phyloP scores from a whole-genome alignment of 83 land plant species.

The Thuja plicata region DNA sequence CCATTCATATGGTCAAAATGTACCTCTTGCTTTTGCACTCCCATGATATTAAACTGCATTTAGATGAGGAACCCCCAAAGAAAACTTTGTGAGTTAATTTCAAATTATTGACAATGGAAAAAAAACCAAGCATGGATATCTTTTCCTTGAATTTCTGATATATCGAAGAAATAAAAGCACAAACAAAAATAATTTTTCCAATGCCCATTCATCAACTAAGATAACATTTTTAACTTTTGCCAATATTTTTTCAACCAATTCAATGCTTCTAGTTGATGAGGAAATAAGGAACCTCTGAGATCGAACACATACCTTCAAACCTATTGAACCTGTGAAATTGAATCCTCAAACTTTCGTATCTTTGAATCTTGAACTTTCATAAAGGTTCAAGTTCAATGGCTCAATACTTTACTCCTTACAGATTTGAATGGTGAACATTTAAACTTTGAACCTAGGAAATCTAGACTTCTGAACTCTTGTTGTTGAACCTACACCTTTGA shows the following conservation, averaged over 20 bases:
- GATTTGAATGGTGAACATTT: too few relatives aligned
- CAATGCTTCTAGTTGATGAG: slow-evolving; percentile 97
- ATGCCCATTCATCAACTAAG: slow-evolving; percentile 99
- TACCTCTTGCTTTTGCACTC: slow-evolving; percentile 82
- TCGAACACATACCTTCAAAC: too few relatives aligned
- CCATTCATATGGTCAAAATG: slow-evolving; percentile 95
- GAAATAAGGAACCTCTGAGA: slow-evolving; percentile 90
- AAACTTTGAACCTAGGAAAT: too few relatives aligned
- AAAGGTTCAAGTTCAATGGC: too few relatives aligned
- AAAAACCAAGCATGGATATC: slow-evolving; percentile 82
- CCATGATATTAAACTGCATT: slow-evolving; percentile 99
- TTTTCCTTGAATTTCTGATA: slow-evolving; percentile 74
- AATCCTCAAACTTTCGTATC: too few relatives aligned
- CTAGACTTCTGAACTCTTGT: too few relatives aligned
- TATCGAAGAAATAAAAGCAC: slow-evolving; percentile 90
- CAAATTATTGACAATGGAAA: slow-evolving; percentile 97
- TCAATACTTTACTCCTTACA: too few relatives aligned
- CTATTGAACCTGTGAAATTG: too few relatives aligned
- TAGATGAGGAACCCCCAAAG: slow-evolving; percentile 87
- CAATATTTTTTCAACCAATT: slow-evolving; percentile 97
- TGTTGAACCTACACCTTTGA: too few relatives aligned
- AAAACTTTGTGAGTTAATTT: slow-evolving; percentile 91
- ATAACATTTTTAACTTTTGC: slow-evolving; percentile 90
- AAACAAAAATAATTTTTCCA: slow-evolving; percentile 93
- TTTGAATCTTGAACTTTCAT: too few relatives aligned